phyloP scores from a whole-genome alignment of 2,329 filamentous ascomycete species.

The Helminthosporium solani region DNA sequence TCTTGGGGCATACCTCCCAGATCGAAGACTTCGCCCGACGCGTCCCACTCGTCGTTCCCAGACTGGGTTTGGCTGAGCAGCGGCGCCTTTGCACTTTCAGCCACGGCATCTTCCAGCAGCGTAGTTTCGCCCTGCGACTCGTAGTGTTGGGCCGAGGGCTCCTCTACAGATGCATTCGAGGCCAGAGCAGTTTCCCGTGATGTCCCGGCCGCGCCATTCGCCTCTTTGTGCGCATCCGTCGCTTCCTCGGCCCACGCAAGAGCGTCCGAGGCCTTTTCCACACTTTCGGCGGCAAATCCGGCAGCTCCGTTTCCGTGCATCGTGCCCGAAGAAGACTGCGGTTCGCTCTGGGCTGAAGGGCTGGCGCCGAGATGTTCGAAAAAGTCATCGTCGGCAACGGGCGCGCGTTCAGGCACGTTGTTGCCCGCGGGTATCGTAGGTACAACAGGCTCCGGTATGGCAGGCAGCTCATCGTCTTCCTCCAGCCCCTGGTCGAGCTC shows the following conservation, averaged over 20 bases:
- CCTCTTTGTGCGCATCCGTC: slow-evolving; percentile 13
- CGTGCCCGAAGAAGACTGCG: slow-evolving; percentile 5
- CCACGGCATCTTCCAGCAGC: slow-evolving; percentile 48
- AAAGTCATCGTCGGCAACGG: slow-evolving; percentile 38
- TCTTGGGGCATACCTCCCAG: slow-evolving; percentile 29
- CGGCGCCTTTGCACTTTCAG: slow-evolving; percentile 45
- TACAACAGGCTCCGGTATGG: slow-evolving; percentile 7
- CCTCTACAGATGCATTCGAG: slow-evolving; percentile 3
- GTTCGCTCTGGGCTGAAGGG: slow-evolving; percentile 7
- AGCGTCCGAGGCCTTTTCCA: slow-evolving; percentile 18
- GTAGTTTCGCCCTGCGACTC: slow-evolving; percentile 51
- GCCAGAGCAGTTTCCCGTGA: background rate
- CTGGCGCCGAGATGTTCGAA: slow-evolving; percentile 32
- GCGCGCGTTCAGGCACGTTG: slow-evolving; percentile 10
- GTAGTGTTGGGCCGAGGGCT: slow-evolving; percentile 41
- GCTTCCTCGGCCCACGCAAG: slow-evolving; percentile 17
- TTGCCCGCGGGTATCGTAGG: slow-evolving; percentile 5
- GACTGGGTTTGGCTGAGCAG: slow-evolving; percentile 46
- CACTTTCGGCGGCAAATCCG: slow-evolving; percentile 14
- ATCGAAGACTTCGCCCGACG: slow-evolving; percentile 34
- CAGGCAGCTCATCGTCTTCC: slow-evolving; percentile 16
- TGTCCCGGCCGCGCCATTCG: slow-evolving; percentile 2
- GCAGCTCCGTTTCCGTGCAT: slow-evolving; percentile 4
- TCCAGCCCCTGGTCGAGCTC: slow-evolving; percentile 17
- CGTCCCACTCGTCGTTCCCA: slow-evolving; percentile 34